phyloP scores from a whole-genome alignment of 164 flowering plant species.

The Dillenia turbinata region DNA sequence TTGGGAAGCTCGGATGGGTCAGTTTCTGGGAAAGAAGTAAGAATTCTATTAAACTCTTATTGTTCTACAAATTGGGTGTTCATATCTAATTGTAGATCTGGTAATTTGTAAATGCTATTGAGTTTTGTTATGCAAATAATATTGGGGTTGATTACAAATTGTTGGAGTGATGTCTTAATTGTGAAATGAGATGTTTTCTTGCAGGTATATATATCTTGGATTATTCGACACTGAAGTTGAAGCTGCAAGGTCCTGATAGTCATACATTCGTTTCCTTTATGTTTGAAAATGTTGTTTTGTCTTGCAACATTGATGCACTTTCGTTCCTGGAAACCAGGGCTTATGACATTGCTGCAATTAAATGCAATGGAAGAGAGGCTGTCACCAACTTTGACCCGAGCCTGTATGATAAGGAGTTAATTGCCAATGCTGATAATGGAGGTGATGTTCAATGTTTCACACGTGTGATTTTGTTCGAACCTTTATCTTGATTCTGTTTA shows the following conservation, averaged over 20 bases:
- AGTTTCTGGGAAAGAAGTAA: conserved; percentile 86
- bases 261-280: conserved; percentile 38
- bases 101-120: too few relatives aligned
- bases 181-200: neutral
- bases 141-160: too few relatives aligned
- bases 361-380: conserved; percentile 86
- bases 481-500: too few relatives aligned
- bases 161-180: too few relatives aligned
- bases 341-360: conserved; percentile 92
- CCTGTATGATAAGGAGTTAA: conserved; percentile 54
- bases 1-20: conserved; percentile 95
- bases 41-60: conserved; percentile 4
- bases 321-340: conserved; percentile 73
- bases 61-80: too few relatives aligned
- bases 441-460: conserved; percentile 25
- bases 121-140: too few relatives aligned
- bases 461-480: conserved; percentile 18
- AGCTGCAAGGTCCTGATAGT: conserved; percentile 90
- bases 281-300: conserved; percentile 28
- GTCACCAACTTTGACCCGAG: conserved; percentile 89
- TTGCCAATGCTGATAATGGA: conserved; percentile 31
- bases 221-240: conserved; percentile 90
- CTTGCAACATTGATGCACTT: conserved; percentile 42
- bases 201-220: conserved; percentile 98
- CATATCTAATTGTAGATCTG: too few relatives aligned